A percentile compares a stretch with the other conserved stretches of the same genome.
These are phyloP conservation scores for Podospora sp. DNA, from an alignment of 495 filamentous ascomycete species.

Conservation along the genomic window DNA sequence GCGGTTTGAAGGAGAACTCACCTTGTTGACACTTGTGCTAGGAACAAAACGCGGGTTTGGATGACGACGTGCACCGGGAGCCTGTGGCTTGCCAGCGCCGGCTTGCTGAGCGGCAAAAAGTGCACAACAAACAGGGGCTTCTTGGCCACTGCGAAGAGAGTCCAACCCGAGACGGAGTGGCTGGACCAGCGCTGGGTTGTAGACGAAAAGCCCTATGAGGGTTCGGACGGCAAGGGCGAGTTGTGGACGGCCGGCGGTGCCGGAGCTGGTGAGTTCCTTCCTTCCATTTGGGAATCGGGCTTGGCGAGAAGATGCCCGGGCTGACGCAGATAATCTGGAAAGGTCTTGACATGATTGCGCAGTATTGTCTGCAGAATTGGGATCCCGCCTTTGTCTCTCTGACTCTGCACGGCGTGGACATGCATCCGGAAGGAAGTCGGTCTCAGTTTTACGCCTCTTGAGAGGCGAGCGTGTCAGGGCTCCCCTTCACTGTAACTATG, in stretches of 20 bases:
- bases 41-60: slow-evolving; percentile 26
- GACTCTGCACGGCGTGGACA: slow-evolving; percentile 24
- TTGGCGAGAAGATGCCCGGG: too few species aligned
- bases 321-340: not conserved
- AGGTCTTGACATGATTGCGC: slow-evolving; percentile 34
- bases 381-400: slow-evolving; percentile 28
- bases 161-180: slow-evolving; percentile 28
- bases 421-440: not conserved
- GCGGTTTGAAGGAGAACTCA: not conserved
- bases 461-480: too few species aligned
- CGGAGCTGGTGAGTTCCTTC: slow-evolving; percentile 26
- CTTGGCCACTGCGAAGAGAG: slow-evolving; percentile 15
- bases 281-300: not conserved
- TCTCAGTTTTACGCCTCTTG: not conserved
- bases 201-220: slow-evolving; percentile 26
- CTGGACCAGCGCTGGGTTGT: slow-evolving; percentile 31
- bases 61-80: slow-evolving; percentile 35
- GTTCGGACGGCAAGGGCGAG: slow-evolving; percentile 27
- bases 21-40: not conserved
- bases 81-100: slow-evolving; percentile 28
- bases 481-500: too few species aligned
- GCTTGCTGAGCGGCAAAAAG: slow-evolving; percentile 26
- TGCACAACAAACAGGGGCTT: slow-evolving; percentile 26
- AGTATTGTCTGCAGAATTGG: slow-evolving; percentile 28
- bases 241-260: slow-evolving; percentile 34